A percentile compares a stretch with the other conserved stretches of the same genome.
These are phyloP conservation scores for Arthrobotrys sphaeroides DNA, from an alignment of 2,329 filamentous ascomycete genomes.

Conservation along the genomic window DNA sequence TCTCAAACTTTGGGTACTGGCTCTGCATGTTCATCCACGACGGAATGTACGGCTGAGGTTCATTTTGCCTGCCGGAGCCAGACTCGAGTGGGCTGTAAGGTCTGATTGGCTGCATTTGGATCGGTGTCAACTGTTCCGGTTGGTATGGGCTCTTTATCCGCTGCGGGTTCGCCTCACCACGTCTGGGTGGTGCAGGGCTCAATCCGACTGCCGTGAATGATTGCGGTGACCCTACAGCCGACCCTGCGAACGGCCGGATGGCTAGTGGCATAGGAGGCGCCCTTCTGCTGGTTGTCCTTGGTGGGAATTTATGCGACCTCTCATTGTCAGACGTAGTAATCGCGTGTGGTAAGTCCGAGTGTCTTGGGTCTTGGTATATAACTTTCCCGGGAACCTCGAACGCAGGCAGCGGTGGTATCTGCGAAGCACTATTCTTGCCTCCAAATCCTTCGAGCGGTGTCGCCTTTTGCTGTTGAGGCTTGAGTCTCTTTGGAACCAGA, in stretches of 20 bases:
- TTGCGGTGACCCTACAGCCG: background rate
- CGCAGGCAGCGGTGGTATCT: constrained; percentile 20
- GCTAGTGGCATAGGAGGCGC: constrained; percentile 3
- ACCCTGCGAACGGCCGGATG: background rate
- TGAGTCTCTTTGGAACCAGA: constrained; percentile 21
- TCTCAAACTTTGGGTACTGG: background rate
- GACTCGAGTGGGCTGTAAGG: constrained; percentile 9
- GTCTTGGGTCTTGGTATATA: constrained; percentile 16
- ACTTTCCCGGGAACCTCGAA: constrained; percentile 34
- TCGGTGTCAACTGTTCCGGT: background rate
- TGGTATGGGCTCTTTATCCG: background rate
- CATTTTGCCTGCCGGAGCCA: background rate
- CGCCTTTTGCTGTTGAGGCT: background rate
- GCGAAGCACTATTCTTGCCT: background rate
- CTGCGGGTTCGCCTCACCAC: background rate
- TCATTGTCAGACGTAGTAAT: background rate
- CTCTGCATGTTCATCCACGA: constrained; percentile 7
- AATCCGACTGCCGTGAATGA: background rate
- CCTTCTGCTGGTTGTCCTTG: constrained; percentile 6
- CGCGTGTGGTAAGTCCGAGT: background rate
- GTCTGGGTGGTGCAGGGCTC: background rate
- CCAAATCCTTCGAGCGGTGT: background rate
- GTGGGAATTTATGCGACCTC: constrained; percentile 12
- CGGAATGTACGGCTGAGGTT: constrained; percentile 3
- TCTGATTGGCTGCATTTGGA: constrained; percentile 8